These are phyloP conservation scores for Colletotrichum echinochloae DNA, from an alignment of 2,329 filamentous ascomycete genomes.

Conservation along the genomic window DNA sequence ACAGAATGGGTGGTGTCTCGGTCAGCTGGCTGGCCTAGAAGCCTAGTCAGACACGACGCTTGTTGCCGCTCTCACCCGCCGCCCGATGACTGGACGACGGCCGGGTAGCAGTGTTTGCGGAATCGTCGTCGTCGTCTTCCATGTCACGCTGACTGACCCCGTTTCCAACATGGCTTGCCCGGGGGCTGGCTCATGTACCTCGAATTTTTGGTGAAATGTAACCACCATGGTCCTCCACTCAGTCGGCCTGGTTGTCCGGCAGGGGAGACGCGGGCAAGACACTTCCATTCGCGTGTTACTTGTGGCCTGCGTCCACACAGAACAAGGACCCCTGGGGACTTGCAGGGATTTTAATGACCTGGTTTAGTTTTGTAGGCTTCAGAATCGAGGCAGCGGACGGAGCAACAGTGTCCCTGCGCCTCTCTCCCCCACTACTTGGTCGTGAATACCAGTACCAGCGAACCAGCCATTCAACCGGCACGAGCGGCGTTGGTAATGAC, in stretches of 20 bases:
- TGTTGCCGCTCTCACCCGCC: slow-evolving; percentile 2
- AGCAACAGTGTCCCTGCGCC: slow-evolving; percentile 16
- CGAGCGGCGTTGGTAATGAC: slow-evolving; percentile 34
- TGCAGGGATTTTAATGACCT: slow-evolving; percentile 40
- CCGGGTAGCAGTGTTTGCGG: slow-evolving; percentile 25
- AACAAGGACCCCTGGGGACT: slow-evolving; percentile 16
- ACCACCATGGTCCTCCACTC: slow-evolving; percentile 18
- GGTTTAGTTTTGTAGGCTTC: slow-evolving; percentile 18
- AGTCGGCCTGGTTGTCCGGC: slow-evolving; percentile 10
- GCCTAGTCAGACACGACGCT: slow-evolving; percentile 21
- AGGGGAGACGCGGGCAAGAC: slow-evolving; percentile 38
- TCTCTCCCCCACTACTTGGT: not conserved
- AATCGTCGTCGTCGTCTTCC: slow-evolving; percentile 8
- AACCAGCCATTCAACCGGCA: slow-evolving; percentile 29
- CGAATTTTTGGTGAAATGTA: slow-evolving; percentile 28
- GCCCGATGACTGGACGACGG: slow-evolving; percentile 28
- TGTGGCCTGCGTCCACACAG: slow-evolving; percentile 12
- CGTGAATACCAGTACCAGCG: not conserved
- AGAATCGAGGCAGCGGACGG: slow-evolving; percentile 16
- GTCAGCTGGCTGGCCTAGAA: not conserved
- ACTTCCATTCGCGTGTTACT: slow-evolving; percentile 28
- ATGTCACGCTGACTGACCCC: slow-evolving; percentile 17
- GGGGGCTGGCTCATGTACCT: slow-evolving; percentile 16
- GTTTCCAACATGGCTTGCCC: slow-evolving; percentile 34
- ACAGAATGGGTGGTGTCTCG: slow-evolving; percentile 4